Evolutionary conservation across 129 eudicot genomes (phyloP), one percentile per base, ranked within the genome.

Genomic region (Saussurea involucrata): DNA sequence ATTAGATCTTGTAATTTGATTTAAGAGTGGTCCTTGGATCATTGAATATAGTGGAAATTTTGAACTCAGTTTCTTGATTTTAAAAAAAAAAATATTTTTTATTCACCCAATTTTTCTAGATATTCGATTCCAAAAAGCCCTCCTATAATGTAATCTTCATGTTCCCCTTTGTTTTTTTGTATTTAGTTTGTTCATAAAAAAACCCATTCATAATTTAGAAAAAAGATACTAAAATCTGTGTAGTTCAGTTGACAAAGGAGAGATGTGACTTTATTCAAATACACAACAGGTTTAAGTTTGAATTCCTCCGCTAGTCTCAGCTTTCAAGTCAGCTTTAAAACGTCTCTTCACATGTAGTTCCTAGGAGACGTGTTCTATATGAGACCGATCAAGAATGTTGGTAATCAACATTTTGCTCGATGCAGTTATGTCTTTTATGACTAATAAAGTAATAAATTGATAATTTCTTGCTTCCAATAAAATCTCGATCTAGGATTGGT

Each of bases 21-120:
- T 81, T 68, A 68, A 57, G 68, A 68, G 84, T 81, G 84, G 84
- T 81, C 84, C 84, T 81, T 69, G 36, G 76, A 60, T 68, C 84
- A 75, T 81, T 74, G 84, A 74, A 81, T 58, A 24, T 57, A 81
- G 84, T 81, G 84, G 80, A 68, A 36, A 74, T 36, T 81, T 81
- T 68, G 71, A 68, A 58, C 44, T 81, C 66, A 74, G 17, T 37
- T 36, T 58, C 84, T 81, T 81, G 84, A 57, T 68, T 58, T 81
- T 68, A 68, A 58, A 58, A 66, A 81, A 8, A 29, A 4, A 10
- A 63, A 70, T 42, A 61, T 40, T 32, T 65, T 72, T 63, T 46
- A 80, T 49, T 64, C 8, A 53, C 42, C 74, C 78, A 67, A 73
- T 73, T 73, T 64, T 73, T 53, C 79, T 80, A 73, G 83, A 80